Conservation (phyloP, 2,329 filamentous ascomycete species). For the Botryosphaeria dothidea region DNA sequence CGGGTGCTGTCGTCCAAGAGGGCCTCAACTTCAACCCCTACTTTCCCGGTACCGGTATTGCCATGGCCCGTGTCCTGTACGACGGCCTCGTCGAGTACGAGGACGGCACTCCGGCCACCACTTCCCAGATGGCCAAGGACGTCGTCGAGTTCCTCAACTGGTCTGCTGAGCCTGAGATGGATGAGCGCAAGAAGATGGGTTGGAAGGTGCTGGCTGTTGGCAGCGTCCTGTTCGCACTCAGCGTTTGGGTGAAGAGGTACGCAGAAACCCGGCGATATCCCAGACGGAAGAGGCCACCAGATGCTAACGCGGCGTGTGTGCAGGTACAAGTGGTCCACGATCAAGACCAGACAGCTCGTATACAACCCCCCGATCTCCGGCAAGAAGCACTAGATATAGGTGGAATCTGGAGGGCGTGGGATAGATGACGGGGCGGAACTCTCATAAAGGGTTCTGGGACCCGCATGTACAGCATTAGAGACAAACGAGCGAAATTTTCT, state of each 20-base stretch:
- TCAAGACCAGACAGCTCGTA: constrained; percentile 93
- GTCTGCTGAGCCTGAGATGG: constrained; percentile 98
- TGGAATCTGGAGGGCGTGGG: neutral
- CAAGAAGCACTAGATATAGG: constrained; percentile 12
- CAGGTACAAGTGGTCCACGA: constrained; percentile 91
- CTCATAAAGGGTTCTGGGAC: neutral
- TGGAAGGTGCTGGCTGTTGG: constrained; percentile 89
- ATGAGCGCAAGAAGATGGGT: constrained; percentile 99
- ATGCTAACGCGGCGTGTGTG: constrained; percentile 29
- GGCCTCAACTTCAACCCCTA: constrained; percentile 99
- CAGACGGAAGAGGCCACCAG: neutral
- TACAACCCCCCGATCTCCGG: constrained; percentile 69
- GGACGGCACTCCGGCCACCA: constrained; percentile 88
- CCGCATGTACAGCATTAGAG: constrained; percentile 20
- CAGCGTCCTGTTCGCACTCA: constrained; percentile 77
- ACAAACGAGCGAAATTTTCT: constrained; percentile 20
- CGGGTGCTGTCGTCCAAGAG: constrained; percentile 78
- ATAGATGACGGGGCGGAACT: neutral
- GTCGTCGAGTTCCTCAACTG: constrained; percentile 99
- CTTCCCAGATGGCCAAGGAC: constrained; percentile 99
- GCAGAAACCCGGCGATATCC: constrained; percentile 21
- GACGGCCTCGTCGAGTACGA: constrained; percentile 98
- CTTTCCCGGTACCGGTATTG: constrained; percentile 98
- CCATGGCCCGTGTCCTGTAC: constrained; percentile 97
- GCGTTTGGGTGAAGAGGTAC: constrained; percentile 92